A percentile compares a stretch with the other conserved stretches of the same genome.
Evolutionary conservation across 2,329 filamentous ascomycete species (phyloP).

Genomic region (Ceratocystis destructans): DNA sequence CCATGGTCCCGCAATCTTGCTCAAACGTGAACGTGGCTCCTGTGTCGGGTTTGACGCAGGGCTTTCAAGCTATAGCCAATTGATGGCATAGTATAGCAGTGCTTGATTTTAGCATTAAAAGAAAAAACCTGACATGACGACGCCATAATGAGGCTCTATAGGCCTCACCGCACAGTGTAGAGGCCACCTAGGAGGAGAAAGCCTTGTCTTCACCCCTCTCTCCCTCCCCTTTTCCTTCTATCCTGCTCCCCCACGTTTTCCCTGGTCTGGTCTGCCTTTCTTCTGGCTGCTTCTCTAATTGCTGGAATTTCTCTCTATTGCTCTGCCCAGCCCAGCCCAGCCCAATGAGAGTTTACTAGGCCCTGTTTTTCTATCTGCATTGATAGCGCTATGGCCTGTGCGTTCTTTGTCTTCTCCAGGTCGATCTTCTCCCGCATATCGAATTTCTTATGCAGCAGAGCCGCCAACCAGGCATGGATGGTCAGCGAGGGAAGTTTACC

Average conservation of each 20-base stretch:
- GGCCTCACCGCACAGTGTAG: neutral
- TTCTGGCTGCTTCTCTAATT: neutral
- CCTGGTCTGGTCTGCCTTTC: neutral
- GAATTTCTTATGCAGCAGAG: neutral
- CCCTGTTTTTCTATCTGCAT: neutral
- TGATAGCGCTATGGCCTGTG: neutral
- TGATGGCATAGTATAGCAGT: neutral
- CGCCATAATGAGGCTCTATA: neutral
- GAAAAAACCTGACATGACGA: neutral
- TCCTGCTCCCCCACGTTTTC: neutral
- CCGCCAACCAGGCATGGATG: neutral
- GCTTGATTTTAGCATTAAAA: neutral
- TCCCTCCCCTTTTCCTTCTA: neutral
- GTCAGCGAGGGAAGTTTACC: neutral
- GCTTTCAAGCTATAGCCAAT: neutral
- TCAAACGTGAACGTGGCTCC: neutral
- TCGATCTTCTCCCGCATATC: neutral
- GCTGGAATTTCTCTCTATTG: neutral
- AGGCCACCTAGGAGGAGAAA: neutral
- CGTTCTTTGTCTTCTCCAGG: neutral
- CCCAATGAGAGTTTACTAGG: neutral
- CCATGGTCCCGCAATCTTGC: neutral
- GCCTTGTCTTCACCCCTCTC: neutral
- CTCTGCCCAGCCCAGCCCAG: neutral
- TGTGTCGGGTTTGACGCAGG: neutral